Conservation (phyloP, 345 rosid species). For the Brassica carinata region DNA sequence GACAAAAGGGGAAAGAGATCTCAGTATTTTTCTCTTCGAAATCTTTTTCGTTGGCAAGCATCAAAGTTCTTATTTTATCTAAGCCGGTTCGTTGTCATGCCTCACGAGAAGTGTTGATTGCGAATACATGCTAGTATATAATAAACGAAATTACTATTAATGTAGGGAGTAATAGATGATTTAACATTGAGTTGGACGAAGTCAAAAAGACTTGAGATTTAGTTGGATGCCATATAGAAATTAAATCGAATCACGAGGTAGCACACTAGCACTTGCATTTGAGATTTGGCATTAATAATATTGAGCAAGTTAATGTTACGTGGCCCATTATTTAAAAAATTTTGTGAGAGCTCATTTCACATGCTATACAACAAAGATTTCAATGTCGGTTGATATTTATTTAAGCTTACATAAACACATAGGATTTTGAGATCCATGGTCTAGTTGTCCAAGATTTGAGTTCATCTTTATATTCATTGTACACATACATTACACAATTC, state of each 20-base stretch:
- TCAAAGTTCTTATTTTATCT: neutral
- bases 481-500: neutral
- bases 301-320: constrained; percentile 2
- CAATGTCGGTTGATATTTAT: constrained; percentile 25
- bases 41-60: constrained; percentile 27
- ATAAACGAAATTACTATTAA: constrained; percentile 11
- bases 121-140: neutral
- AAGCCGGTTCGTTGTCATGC: constrained; percentile 14
- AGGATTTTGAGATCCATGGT: constrained; percentile 13
- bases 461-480: constrained; percentile 17
- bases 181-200: constrained; percentile 24
- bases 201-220: neutral
- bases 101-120: constrained; percentile 5
- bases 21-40: constrained; percentile 34
- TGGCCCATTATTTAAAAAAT: constrained; percentile 25
- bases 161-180: constrained; percentile 19
- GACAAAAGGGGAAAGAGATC: constrained; percentile 34
- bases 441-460: constrained; percentile 17
- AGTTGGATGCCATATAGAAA: constrained; percentile 21
- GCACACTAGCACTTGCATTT: constrained; percentile 18
- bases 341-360: constrained; percentile 32
- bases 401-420: constrained; percentile 10
- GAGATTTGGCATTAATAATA: constrained; percentile 29
- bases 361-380: constrained; percentile 24
- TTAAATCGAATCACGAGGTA: constrained; percentile 39